Base-by-base conservation (phyloP, 345 rosid genomes). In the Capsella bursapastoris region DNA sequence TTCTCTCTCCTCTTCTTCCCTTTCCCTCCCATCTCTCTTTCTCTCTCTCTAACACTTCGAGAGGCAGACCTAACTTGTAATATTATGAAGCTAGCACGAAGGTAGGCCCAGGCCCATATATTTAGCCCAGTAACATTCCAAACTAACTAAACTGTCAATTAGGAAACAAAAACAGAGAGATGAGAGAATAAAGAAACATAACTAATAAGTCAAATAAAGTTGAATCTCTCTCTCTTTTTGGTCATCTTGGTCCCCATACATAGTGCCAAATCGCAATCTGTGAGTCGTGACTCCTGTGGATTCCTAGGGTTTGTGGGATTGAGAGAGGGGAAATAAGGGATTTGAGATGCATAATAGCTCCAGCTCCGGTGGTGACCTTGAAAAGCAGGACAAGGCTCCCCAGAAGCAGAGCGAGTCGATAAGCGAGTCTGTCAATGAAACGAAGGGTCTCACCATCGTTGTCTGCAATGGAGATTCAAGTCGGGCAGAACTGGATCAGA, bases 1-100 rank as follows among this genome's bases (percentile, higher is more conserved):
- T 86, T 94, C 79, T 90, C 97, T 83, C 98, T 83, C 62, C 98
- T 83, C 57, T 75, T 85, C 72, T 76, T 82, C 38, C 95, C 98
- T 82, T 94, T 91, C 44, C 93, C 89, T 68, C 87, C 96, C 98
- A 91, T 63, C 79, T 74, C 43, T 35, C n/a, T 56, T 34, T 64
- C 61, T 74, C 31, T 66, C 45, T 63, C 72, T 66, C n/a, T 28
- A 14, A 13, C 58, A 3, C 29, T 56, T 55, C 8, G 3, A 27
- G 59, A 16, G 18, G 68, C 68, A 50, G 14, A 50, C 45, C 69
- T 43, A 18, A 59, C 47, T 38, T 37, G 29, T 37, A 35, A 2
- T 35, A 35, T 35, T 58, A 18, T 59, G 37, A 58, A 38, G 43
- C 4, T 11, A 12, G 48, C 29, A 22, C 52, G 0, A 28, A 14